phyloP scores from a whole-genome alignment of 805 yeast species.

The Jamesozyma piceae region DNA sequence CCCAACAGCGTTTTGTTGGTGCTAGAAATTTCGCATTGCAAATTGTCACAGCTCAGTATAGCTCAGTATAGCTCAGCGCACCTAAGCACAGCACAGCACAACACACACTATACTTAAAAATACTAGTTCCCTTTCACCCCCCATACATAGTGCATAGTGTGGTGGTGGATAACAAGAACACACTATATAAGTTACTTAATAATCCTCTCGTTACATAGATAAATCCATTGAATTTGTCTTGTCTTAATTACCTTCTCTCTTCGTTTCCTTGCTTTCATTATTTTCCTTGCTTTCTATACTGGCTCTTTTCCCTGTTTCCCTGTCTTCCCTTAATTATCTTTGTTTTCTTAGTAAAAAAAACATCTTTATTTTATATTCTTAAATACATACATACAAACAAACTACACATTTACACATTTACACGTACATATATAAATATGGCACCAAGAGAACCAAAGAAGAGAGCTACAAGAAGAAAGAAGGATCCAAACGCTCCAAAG shows the following conservation, averaged over 20 bases:
- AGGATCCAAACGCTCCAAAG: constrained; percentile 39
- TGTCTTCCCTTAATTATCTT: not conserved
- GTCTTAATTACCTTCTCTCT: no score
- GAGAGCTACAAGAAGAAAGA: constrained; percentile 37
- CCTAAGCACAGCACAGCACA: no score
- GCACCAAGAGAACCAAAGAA: constrained; percentile 31
- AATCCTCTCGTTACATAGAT: no score
- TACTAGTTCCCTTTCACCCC: no score
- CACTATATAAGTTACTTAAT: no score
- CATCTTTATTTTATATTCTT: not conserved
- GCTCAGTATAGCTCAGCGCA: no score
- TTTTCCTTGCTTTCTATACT: not conserved
- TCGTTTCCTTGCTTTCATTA: not conserved
- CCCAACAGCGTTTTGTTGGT: not conserved
- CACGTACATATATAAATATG: not conserved
- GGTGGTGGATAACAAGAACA: no score
- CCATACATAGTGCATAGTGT: no score
- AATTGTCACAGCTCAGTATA: not conserved
- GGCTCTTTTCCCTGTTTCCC: not conserved
- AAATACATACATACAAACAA: not conserved
- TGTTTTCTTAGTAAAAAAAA: not conserved
- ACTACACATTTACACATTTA: not conserved
- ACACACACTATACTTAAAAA: no score
- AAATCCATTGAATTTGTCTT: no score
- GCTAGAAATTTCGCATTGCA: not conserved